Percentiles rank a stretch among this genome's conserved stretches.
These are phyloP conservation scores for Xylaria sp. DNA, from an alignment of 2,329 filamentous ascomycete genomes.

Conservation along the genomic window DNA sequence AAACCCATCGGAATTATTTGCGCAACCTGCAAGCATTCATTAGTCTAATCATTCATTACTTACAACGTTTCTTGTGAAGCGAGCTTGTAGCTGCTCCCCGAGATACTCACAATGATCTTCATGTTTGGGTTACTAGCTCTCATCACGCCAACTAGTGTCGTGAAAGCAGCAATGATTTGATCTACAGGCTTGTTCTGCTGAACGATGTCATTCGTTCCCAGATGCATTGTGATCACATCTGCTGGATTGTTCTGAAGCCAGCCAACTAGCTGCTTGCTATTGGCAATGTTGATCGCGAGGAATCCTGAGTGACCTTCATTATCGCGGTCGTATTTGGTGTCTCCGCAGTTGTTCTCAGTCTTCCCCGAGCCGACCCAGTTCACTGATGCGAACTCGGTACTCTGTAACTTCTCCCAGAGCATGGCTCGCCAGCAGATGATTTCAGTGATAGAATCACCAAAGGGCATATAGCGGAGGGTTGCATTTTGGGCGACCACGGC, in stretches of 20 bases:
- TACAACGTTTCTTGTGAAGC: background rate
- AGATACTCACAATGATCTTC: conserved; percentile 56
- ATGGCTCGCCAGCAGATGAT: conserved; percentile 58
- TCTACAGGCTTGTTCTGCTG: conserved; percentile 53
- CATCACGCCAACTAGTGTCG: conserved; percentile 54
- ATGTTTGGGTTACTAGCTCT: conserved; percentile 54
- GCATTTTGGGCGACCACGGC: conserved; percentile 44
- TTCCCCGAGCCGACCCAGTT: conserved; percentile 54
- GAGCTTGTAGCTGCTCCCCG: too few relatives aligned
- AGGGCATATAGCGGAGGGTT: conserved; percentile 54
- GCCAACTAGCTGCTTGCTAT: conserved; percentile 55
- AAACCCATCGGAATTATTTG: conserved; percentile 55
- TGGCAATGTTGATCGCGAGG: conserved; percentile 57
- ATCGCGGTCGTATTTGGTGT: conserved; percentile 56
- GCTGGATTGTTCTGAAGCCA: conserved; percentile 57
- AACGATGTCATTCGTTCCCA: conserved; percentile 59
- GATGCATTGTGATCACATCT: conserved; percentile 59
- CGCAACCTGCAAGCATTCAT: conserved; percentile 50
- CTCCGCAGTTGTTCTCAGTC: conserved; percentile 51
- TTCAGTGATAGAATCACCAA: conserved; percentile 58
- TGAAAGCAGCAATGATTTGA: conserved; percentile 56
- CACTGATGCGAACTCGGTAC: conserved; percentile 53
- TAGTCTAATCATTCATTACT: background rate
- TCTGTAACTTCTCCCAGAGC: conserved; percentile 56
- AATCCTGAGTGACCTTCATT: conserved; percentile 59